Evolutionary conservation across 2,329 filamentous ascomycete species (phyloP), one percentile per base, ranked within the genome.

Genomic region (Penicillium sumatraense): DNA sequence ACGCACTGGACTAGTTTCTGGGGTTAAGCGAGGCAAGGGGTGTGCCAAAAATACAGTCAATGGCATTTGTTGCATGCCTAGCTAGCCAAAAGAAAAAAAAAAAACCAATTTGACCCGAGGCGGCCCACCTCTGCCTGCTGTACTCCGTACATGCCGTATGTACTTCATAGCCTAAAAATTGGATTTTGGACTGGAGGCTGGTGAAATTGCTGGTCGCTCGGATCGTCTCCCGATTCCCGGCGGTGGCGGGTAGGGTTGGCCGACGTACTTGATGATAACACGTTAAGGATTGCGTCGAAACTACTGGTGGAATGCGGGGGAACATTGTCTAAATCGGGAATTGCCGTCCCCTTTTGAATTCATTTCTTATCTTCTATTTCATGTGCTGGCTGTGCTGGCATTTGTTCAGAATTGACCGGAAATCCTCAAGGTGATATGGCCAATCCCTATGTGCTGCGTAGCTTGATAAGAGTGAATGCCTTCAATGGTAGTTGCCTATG

Each of bases 271-370:
- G n/a, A n/a, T 40, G 42, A 41, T 42, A 20, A 46, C 42, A n/a
- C 20, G 33, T 5, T n/a, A 11, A 33, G 24, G 23, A 44, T 27
- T 26, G 47, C 13, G 18, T 48, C 21, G 16, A 23, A 13, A 31
- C 16, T 9, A 23, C 42, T 46, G 26, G 42, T 46, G 42, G 42
- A 29, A 46, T 29, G 26, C n/a, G 29, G 54, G n/a, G 49, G 49
- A 40, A 18, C 21, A 16, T 44, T 52, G 42, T 24, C 53, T 38
- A n/a, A 11, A 49, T 52, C 4, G 44, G 53, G 49, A 16, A 56
- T 49, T 36, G 8, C n/a, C 31, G 36, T 51, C 49, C 48, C 44
- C 38, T 38, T 46, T 27, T 44, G 23, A 18, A 16, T 10, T n/a
- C n/a, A n/a, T n/a, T 44, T n/a, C 23, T 27, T 44, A 44, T 44